phyloP scores from a whole-genome alignment of 2,329 filamentous ascomycete species.

The Ophiosphaerella narmari region DNA sequence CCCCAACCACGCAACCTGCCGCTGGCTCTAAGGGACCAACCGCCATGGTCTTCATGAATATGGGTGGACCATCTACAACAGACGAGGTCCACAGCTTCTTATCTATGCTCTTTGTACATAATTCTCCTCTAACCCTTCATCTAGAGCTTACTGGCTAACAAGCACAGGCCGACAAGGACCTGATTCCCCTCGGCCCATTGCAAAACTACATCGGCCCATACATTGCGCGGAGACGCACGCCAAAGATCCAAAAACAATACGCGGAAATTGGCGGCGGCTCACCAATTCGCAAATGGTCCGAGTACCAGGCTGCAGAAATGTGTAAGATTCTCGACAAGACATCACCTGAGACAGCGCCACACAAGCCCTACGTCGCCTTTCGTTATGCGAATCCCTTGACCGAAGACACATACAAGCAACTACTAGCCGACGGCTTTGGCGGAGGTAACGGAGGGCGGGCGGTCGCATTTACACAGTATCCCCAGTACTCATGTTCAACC shows the following conservation, averaged over 20 bases:
- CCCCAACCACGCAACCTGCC: slow-evolving; percentile 66
- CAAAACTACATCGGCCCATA: slow-evolving; percentile 90
- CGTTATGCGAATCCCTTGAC: slow-evolving; percentile 93
- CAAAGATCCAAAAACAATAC: slow-evolving; percentile 97
- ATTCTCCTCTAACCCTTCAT: neutral
- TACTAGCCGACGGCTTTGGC: slow-evolving; percentile 89
- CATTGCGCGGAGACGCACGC: slow-evolving; percentile 83
- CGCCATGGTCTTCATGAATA: slow-evolving; percentile 98
- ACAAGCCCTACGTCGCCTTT: slow-evolving; percentile 97
- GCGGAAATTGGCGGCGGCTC: slow-evolving; percentile 95
- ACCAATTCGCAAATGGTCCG: slow-evolving; percentile 96
- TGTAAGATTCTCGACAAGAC: slow-evolving; percentile 94
- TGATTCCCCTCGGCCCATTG: slow-evolving; percentile 92
- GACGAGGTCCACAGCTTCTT: slow-evolving; percentile 89
- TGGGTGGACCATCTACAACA: slow-evolving; percentile 91
- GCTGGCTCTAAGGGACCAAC: slow-evolving; percentile 78
- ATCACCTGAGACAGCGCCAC: slow-evolving; percentile 89
- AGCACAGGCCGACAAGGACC: slow-evolving; percentile 79
- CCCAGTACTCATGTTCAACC: slow-evolving; percentile 97
- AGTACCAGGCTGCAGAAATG: slow-evolving; percentile 92
- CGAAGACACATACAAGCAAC: slow-evolving; percentile 84
- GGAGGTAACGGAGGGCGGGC: slow-evolving; percentile 87
- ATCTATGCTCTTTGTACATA: slow-evolving; percentile 80
- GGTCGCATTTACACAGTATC: slow-evolving; percentile 97
- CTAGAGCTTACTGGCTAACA: slow-evolving; percentile 16